These are phyloP conservation scores for Cadophora malorum DNA, from an alignment of 2,329 filamentous ascomycete species.

Conservation along the genomic window DNA sequence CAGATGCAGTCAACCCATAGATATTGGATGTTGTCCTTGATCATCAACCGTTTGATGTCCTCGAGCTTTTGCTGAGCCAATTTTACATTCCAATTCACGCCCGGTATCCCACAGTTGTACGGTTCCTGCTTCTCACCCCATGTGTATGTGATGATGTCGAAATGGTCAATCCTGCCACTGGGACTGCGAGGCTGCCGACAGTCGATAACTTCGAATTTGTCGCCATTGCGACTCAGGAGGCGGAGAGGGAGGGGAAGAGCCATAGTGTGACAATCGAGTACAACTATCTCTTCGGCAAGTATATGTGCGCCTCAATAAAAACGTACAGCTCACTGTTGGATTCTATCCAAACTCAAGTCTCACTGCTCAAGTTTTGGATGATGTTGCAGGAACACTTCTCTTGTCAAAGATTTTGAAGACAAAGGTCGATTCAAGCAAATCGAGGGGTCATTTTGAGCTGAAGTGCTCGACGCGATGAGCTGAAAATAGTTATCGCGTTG, in stretches of 20 bases:
- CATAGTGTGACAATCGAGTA: background rate
- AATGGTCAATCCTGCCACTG: constrained; percentile 8
- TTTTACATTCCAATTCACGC: constrained; percentile 28
- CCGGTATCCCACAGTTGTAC: constrained; percentile 27
- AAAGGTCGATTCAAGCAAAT: background rate
- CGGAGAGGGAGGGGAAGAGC: constrained; percentile 28
- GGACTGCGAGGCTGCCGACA: constrained; percentile 8
- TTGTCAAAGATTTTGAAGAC: background rate
- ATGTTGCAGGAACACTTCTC: background rate
- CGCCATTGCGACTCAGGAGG: constrained; percentile 42
- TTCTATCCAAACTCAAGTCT: background rate
- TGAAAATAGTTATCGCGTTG: constrained; percentile 6
- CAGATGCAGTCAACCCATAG: constrained; percentile 40
- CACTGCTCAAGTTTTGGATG: background rate
- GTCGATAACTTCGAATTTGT: constrained; percentile 24
- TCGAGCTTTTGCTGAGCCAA: constrained; percentile 26
- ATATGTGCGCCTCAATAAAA: background rate
- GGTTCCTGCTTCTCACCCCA: constrained; percentile 23
- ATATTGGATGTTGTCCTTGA: constrained; percentile 26
- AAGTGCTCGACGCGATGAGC: constrained; percentile 14
- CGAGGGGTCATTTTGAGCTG: background rate
- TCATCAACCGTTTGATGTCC: constrained; percentile 33
- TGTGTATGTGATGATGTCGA: constrained; percentile 32
- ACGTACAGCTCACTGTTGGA: background rate
- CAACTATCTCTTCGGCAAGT: background rate